phyloP scores from a whole-genome alignment of 1,284 basidiomycete species.

The Sporisorium reilianum region DNA sequence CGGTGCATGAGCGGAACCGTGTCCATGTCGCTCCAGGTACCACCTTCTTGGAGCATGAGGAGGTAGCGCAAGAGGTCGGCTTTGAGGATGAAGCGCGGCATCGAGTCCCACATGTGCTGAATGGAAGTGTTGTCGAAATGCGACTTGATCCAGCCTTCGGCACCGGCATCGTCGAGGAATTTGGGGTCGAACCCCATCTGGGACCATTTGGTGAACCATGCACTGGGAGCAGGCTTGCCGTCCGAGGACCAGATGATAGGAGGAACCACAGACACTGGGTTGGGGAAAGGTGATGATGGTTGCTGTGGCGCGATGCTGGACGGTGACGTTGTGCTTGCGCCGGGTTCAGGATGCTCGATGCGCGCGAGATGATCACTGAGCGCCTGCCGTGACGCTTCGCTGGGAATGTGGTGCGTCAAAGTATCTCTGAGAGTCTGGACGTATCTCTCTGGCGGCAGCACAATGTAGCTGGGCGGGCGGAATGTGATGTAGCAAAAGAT shows the following conservation, averaged over 20 bases:
- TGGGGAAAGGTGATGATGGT: background rate
- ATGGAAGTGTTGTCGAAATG: slow-evolving; percentile 37
- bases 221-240: slow-evolving; percentile 36
- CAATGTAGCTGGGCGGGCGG: slow-evolving; percentile 46
- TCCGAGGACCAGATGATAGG: slow-evolving; percentile 50
- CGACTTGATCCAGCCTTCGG: slow-evolving; percentile 39
- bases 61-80: slow-evolving; percentile 53
- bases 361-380: slow-evolving; percentile 32
- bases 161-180: slow-evolving; percentile 50
- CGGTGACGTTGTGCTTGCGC: background rate
- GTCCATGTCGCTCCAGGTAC: slow-evolving; percentile 58
- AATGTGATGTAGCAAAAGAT: slow-evolving; percentile 42
- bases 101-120: slow-evolving; percentile 44
- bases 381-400: slow-evolving; percentile 20
- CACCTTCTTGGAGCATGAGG: slow-evolving; percentile 49
- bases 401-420: slow-evolving; percentile 39
- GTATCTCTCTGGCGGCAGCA: slow-evolving; percentile 43
- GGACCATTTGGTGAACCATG: slow-evolving; percentile 42
- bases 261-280: slow-evolving; percentile 29
- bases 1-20: slow-evolving; percentile 49
- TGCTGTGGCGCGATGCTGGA: slow-evolving; percentile 4
- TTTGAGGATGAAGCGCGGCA: slow-evolving; percentile 54
- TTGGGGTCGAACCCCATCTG: slow-evolving; percentile 51
- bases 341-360: slow-evolving; percentile 23
- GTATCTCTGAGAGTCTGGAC: slow-evolving; percentile 35